A percentile compares a stretch with the other conserved stretches of the same genome.
Conservation (phyloP, 805 yeast species). For the Pichia heedii region DNA sequence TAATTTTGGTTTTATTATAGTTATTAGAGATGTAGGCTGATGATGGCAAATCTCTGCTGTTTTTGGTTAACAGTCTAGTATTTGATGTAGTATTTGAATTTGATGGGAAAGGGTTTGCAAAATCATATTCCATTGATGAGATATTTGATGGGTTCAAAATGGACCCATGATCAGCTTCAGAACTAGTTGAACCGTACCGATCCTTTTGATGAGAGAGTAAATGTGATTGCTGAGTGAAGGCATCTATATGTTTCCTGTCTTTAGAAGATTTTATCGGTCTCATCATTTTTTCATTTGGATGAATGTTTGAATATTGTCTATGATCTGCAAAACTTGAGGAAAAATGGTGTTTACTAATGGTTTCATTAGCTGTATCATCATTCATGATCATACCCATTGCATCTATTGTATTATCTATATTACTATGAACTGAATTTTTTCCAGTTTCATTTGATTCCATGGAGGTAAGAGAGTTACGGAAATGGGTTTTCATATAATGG, state of each 20-base stretch:
- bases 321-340: constrained; percentile 4
- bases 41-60: background rate
- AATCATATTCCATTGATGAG: background rate
- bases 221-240: constrained; percentile 6
- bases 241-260: background rate
- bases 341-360: background rate
- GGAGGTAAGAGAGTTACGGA: background rate
- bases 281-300: constrained; percentile 5
- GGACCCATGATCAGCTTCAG: constrained; percentile 1
- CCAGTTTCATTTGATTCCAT: background rate
- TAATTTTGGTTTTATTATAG: no score
- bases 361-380: background rate
- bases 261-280: background rate
- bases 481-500: background rate
- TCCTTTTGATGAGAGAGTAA: constrained; percentile 1
- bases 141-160: background rate
- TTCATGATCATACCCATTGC: constrained; percentile 11
- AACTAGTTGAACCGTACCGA: background rate
- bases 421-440: background rate
- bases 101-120: background rate
- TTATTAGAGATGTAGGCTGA: background rate
- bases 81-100: background rate
- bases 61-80: background rate
- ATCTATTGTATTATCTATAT: constrained; percentile 8
- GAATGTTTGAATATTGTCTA: constrained; percentile 1